Evolutionary conservation across 768 basidiomycete genomes (phyloP).

Genomic region (Filobasidium floriforme): DNA sequence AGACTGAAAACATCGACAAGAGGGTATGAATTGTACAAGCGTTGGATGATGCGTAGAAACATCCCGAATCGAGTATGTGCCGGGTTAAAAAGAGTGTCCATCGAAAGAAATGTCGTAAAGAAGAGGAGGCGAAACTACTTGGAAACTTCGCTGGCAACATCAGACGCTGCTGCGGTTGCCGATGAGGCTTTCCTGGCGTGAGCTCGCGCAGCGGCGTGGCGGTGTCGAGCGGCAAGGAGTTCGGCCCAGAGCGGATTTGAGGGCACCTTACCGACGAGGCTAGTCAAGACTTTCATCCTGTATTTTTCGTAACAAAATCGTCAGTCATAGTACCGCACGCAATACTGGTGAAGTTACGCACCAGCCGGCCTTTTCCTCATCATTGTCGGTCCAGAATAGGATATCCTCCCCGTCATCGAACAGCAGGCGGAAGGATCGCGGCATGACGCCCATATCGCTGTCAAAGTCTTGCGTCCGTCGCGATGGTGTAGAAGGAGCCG

Average conservation of each 20-base stretch:
- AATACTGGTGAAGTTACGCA: slow-evolving; percentile 38
- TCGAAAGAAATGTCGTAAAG: not conserved
- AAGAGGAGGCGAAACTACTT: not conserved
- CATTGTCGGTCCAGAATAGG: slow-evolving; percentile 81
- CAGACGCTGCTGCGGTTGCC: not conserved
- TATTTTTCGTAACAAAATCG: slow-evolving; percentile 10
- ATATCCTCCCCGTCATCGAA: slow-evolving; percentile 59
- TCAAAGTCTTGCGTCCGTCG: slow-evolving; percentile 14
- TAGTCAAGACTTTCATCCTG: slow-evolving; percentile 78
- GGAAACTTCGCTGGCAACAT: not conserved
- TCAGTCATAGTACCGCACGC: not conserved
- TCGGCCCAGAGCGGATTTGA: slow-evolving; percentile 91
- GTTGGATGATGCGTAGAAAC: too few species aligned
- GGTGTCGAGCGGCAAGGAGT: slow-evolving; percentile 46
- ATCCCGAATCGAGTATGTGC: not conserved
- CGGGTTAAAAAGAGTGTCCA: not conserved
- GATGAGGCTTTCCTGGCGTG: slow-evolving; percentile 5
- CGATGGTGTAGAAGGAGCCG: slow-evolving; percentile 17
- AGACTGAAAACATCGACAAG: too few species aligned
- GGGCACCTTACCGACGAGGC: slow-evolving; percentile 80
- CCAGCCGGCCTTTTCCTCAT: slow-evolving; percentile 82
- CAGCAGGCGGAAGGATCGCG: slow-evolving; percentile 65
- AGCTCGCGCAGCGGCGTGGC: slow-evolving; percentile 13
- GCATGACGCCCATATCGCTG: slow-evolving; percentile 21
- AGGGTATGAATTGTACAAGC: too few species aligned